Base-by-base conservation (phyloP, 106 monocot genomes). In the Hemerocallis citrina region DNA sequence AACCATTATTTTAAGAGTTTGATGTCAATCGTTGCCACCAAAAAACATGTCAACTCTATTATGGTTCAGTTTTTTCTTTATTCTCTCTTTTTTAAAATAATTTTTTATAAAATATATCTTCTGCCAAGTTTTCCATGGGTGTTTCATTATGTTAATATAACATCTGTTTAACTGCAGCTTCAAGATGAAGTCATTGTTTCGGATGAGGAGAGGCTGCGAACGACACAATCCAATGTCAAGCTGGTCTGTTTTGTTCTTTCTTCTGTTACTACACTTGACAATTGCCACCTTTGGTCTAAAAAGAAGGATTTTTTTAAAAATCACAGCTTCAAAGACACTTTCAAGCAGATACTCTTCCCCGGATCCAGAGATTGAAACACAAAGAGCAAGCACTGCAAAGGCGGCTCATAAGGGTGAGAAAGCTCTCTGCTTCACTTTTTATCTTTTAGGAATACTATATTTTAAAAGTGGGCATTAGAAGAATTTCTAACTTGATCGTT, bases 141-240 rank as follows among this genome's bases (percentile, higher is more conserved):
- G 11, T 50, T 55, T 32, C 30, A 55, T 58, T 36, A 24, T 50
- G 25, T 58, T 52, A n/a, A 14, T 38, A 41, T 59, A 14, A 13
- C 47, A 34, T 23, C 24, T 36, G 4, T 69, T 2, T 25, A 47
- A 7, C 35, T 73, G 59, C 79, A 93, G 96, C 84, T 98, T 69
- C 91, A 98, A 76, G 96, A 98, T 82, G 96, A 91, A 73, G 88
- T 85, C 24, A 64, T 98, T 62, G 68, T 56, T 42, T 98, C 96
- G 41, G 96, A 98, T 71, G 65, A 91, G 64, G 91, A 91, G 20
- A 84, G 91, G 61, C 59, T 98, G 51, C 42, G n/a, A 32, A 81
- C 66, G 82, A 79, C 87, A 34, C 96, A 91, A 65, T 20, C 73
- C 11, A 88, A 98, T 63, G 91, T 98, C 61, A 98, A 98, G 65